Conservation (phyloP, 331 rosid species). For the Quercus phellos region DNA sequence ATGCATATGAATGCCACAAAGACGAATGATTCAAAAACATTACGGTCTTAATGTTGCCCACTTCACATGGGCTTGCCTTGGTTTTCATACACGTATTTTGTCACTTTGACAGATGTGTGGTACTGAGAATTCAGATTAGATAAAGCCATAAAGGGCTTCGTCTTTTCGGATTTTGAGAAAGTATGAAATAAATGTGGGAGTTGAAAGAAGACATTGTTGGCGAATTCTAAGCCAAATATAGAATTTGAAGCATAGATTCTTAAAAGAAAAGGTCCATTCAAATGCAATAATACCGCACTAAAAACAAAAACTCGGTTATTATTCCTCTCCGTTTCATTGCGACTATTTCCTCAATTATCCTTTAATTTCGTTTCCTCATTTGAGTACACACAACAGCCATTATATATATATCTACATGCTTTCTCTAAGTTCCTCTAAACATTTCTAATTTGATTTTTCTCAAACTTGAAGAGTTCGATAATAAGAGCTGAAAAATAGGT, state of each 20-base stretch:
- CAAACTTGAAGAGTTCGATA: neutral
- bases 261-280: conserved; percentile 34
- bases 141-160: conserved; percentile 12
- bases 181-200: conserved; percentile 13
- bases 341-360: neutral
- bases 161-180: neutral
- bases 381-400: neutral
- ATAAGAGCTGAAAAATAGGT: neutral
- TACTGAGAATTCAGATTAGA: conserved; percentile 19
- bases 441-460: neutral
- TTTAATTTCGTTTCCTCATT: neutral
- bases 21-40: too few species aligned
- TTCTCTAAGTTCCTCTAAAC: neutral
- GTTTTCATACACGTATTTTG: neutral
- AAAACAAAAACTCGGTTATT: neutral
- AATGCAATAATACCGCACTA: conserved; percentile 6
- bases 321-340: neutral
- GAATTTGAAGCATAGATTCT: conserved; percentile 8
- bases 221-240: conserved; percentile 22
- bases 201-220: conserved; percentile 6
- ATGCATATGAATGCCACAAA: too few species aligned
- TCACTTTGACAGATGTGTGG: conserved; percentile 38
- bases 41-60: neutral
- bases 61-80: neutral
- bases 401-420: neutral